Evolutionary conservation across 2,329 filamentous ascomycete genomes (phyloP), one percentile per base, ranked within the genome.

Genomic region (Pseudogymnoascus sp.): DNA sequence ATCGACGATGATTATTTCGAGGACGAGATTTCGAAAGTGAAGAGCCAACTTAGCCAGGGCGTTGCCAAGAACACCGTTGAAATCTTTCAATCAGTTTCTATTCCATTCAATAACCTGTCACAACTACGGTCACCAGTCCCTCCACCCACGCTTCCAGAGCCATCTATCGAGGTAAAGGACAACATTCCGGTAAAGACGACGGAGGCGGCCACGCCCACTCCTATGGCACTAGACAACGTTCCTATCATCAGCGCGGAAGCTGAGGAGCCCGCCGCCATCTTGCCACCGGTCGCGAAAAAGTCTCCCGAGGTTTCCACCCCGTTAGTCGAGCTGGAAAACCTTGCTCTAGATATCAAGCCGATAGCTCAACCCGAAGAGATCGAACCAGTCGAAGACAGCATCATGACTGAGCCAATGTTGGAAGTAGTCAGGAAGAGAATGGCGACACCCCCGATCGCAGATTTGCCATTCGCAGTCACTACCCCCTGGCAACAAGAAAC

Each of bases 1-100:
- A 65, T 74, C 23, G 69, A 69, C 37, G 72, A 74, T 62, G 66
- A 69, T 31, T 74, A 73, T 61, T 74, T 74, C 19, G 73, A 72
- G 60, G 66, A 70, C 25, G 72, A 74, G 60, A 70, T 74, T 39
- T 66, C 69, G 8, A 69, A 68, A 39, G 62, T 71, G 13, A 64
- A 70, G 43, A 65, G 65, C n/a, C 36, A 71, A 51, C 67, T 72
- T 45, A 62, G 10, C n/a, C 36, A 41, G 21, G 60, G 34, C 11
- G 25, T 61, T 39, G 19, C 39, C 19, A 61, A 61, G 36, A 61
- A 41, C n/a, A 41, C 60, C 6, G 8, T 61, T 14, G 34, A 61
- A n/a, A 25, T 19, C n/a, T 61, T 61, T 16, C 7, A 37, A 43
- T 61, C 60, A 6, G 60, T 61, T 31, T 61, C 60, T 8, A 61